These are phyloP conservation scores for Cladobotryum mycophilum DNA, from an alignment of 2,329 filamentous ascomycete genomes.

Conservation along the genomic window DNA sequence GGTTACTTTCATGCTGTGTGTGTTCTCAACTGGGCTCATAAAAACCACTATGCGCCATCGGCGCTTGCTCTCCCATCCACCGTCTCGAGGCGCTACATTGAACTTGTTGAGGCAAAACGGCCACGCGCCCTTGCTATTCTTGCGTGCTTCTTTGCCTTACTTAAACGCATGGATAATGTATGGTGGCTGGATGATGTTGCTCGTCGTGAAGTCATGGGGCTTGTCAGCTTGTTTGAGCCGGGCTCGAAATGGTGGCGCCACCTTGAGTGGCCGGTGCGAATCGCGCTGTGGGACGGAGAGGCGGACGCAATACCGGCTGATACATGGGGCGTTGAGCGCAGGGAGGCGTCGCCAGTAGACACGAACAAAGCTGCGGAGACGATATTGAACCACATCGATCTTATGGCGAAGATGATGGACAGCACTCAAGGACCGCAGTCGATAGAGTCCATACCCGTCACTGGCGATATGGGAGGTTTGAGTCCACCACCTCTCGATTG, in stretches of 20 bases:
- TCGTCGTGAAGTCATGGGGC: constrained; percentile 57
- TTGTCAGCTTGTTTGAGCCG: constrained; percentile 52
- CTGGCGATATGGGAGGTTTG: constrained; percentile 25
- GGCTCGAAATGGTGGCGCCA: constrained; percentile 56
- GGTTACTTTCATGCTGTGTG: constrained; percentile 60
- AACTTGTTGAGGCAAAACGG: constrained; percentile 51
- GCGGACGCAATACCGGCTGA: constrained; percentile 46
- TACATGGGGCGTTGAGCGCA: constrained; percentile 50
- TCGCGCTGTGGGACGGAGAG: constrained; percentile 50
- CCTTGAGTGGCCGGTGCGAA: constrained; percentile 54
- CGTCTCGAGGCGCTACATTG: constrained; percentile 55
- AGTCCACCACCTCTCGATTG: constrained; percentile 28
- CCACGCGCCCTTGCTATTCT: constrained; percentile 58
- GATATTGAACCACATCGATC: constrained; percentile 35
- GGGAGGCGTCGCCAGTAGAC: constrained; percentile 24
- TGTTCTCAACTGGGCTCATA: constrained; percentile 60
- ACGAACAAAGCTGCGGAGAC: constrained; percentile 30
- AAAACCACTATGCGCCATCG: constrained; percentile 51
- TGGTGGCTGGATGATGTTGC: constrained; percentile 69
- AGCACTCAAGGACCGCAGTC: constrained; percentile 22
- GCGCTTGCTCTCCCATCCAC: constrained; percentile 59
- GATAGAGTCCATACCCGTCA: constrained; percentile 22
- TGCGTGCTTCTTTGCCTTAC: constrained; percentile 59
- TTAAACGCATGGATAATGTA: constrained; percentile 54
- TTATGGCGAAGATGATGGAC: constrained; percentile 31